Conservation (phyloP, 129 eudicot species). For the Ambrosia trifida region DNA sequence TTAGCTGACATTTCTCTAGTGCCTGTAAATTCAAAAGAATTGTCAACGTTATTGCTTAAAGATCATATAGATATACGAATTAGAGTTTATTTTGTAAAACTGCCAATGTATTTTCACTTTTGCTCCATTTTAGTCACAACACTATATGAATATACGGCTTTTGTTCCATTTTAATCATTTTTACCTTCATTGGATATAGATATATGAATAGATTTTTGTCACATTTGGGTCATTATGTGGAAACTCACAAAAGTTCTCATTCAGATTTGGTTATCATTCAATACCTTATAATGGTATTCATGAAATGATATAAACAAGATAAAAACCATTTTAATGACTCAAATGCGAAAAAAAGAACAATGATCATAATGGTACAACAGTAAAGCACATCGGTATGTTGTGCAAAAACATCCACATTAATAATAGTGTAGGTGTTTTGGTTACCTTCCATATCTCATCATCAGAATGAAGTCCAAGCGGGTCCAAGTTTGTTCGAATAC, state of each 20-base stretch:
- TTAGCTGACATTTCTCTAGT: conserved; percentile 79
- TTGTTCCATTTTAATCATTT: background rate
- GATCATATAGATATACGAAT: background rate
- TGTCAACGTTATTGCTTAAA: background rate
- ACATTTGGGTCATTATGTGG: no score
- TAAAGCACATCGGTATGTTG: no score
- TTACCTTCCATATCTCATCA: conserved; percentile 79
- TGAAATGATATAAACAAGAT: background rate
- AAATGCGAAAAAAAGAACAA: background rate
- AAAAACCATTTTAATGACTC: background rate
- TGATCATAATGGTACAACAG: background rate
- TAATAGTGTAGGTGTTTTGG: background rate
- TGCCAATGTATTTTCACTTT: no score
- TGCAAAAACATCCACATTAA: no score
- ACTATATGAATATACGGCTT: background rate
- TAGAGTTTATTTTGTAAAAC: background rate
- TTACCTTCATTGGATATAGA: background rate
- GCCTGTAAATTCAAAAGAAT: conserved; percentile 46
- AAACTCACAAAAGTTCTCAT: no score
- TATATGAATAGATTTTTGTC: background rate
- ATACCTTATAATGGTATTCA: no score
- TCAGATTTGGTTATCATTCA: no score
- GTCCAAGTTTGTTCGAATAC: conserved; percentile 72
- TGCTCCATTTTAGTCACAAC: no score
- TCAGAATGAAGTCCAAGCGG: conserved; percentile 74